A percentile compares a stretch with the other conserved stretches of the same genome.
Evolutionary conservation across 2,329 filamentous ascomycete species (phyloP).

Genomic region (Fusarium guadeloupense): DNA sequence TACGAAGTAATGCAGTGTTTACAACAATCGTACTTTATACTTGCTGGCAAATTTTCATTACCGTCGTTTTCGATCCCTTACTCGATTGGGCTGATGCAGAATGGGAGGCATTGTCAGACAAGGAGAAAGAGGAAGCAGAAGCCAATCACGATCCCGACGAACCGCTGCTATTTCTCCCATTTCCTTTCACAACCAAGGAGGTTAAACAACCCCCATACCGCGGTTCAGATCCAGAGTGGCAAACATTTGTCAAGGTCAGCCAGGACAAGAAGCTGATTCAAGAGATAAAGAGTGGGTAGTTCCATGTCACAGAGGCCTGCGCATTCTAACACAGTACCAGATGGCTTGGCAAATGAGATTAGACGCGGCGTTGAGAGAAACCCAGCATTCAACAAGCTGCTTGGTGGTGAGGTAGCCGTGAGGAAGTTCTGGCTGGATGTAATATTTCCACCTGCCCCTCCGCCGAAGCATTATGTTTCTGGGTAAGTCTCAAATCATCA

Average conservation of each 20-base stretch:
- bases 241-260: conserved; percentile 66
- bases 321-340: conserved; percentile 36
- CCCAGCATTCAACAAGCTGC: conserved; percentile 51
- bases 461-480: conserved; percentile 66
- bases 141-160: conserved; percentile 56
- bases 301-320: not conserved
- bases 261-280: conserved; percentile 59
- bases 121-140: conserved; percentile 54
- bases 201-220: conserved; percentile 62
- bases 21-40: conserved; percentile 48
- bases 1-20: conserved; percentile 43
- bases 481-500: conserved; percentile 58
- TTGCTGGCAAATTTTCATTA: conserved; percentile 56
- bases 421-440: conserved; percentile 68
- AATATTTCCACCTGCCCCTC: conserved; percentile 66
- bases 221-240: conserved; percentile 70
- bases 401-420: conserved; percentile 60
- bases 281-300: conserved; percentile 57
- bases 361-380: conserved; percentile 53
- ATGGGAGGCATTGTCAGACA: conserved; percentile 53
- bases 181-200: conserved; percentile 65
- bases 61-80: conserved; percentile 58
- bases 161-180: conserved; percentile 65
- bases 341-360: conserved; percentile 48
- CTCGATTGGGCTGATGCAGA: conserved; percentile 54